Evolutionary conservation across 148 eudicot species (phyloP).

Genomic region (Beta vulgaris): DNA sequence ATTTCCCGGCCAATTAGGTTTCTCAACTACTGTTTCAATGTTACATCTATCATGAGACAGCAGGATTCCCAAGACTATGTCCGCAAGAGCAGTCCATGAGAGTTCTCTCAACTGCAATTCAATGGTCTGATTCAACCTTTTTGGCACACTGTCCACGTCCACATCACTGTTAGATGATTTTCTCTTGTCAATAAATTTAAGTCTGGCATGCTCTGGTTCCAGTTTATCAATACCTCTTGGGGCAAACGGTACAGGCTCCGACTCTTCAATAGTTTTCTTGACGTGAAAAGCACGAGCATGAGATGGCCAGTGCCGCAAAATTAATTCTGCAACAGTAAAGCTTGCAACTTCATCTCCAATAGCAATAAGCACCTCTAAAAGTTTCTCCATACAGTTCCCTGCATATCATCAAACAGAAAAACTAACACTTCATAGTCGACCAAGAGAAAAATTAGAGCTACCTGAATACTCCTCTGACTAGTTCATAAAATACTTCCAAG

Average conservation of each 20-base stretch:
- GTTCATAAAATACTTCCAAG: neutral
- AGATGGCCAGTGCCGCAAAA: constrained; percentile 92
- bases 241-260: constrained; percentile 76
- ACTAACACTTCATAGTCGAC: neutral
- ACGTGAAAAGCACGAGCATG: constrained; percentile 94
- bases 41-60: constrained; percentile 31
- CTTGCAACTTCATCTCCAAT: constrained; percentile 95
- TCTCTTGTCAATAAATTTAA: constrained; percentile 76
- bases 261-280: constrained; percentile 75
- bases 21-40: constrained; percentile 42
- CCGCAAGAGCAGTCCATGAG: constrained; percentile 72
- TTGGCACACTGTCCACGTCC: constrained; percentile 35
- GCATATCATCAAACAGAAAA: constrained; percentile 16
- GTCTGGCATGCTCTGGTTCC: constrained; percentile 80
- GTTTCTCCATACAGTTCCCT: constrained; percentile 99
- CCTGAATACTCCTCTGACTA: neutral
- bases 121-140: constrained; percentile 57
- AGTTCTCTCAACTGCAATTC: constrained; percentile 60
- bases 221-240: constrained; percentile 95
- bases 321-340: constrained; percentile 84
- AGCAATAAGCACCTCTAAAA: constrained; percentile 92
- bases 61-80: constrained; percentile 52
- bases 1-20: constrained; percentile 38
- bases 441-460: neutral
- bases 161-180: constrained; percentile 44